These are phyloP conservation scores for Lagerstroemia speciosa DNA, from an alignment of 345 rosid species.

Conservation along the genomic window DNA sequence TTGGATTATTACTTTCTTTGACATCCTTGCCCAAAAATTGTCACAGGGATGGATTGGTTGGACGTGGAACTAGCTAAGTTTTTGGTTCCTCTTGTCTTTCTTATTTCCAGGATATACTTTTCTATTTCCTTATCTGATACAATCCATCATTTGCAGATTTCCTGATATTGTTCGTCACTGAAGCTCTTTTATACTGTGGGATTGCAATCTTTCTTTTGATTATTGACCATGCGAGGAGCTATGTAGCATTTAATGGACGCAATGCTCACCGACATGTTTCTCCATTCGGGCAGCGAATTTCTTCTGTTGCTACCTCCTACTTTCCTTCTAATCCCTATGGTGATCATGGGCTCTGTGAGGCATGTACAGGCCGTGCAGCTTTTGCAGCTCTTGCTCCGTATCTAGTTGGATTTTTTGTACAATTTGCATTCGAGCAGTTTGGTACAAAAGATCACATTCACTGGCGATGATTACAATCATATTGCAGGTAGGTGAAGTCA, in stretches of 20 bases:
- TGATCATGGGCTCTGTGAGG: slow-evolving; percentile 97
- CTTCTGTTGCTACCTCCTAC: slow-evolving; percentile 86
- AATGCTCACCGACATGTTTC: slow-evolving; percentile 14
- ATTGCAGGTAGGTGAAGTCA: slow-evolving; percentile 48
- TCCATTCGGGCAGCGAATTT: slow-evolving; percentile 62
- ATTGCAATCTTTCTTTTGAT: slow-evolving; percentile 64
- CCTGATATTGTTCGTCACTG: slow-evolving; percentile 90
- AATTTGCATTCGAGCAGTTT: slow-evolving; percentile 89
- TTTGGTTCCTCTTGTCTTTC: too few relatives aligned
- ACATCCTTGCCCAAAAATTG: too few relatives aligned
- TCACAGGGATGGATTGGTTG: too few relatives aligned
- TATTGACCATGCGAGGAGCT: slow-evolving; percentile 51
- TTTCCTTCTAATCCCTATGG: slow-evolving; percentile 88
- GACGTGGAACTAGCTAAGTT: too few relatives aligned
- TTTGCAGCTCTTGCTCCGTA: slow-evolving; percentile 97
- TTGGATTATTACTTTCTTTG: too few relatives aligned
- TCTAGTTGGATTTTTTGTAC: slow-evolving; percentile 85
- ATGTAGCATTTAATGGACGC: slow-evolving; percentile 19
- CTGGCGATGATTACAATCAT: slow-evolving; percentile 66
- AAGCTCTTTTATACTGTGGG: slow-evolving; percentile 95
- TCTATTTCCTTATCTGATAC: not conserved
- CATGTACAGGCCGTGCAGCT: slow-evolving; percentile 99
- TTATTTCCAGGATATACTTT: not conserved
- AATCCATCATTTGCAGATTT: slow-evolving; percentile 51
- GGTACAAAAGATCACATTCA: slow-evolving; percentile 64